Conservation (phyloP, 2,329 filamentous ascomycete species). For the Trichoderma lentiforme region DNA sequence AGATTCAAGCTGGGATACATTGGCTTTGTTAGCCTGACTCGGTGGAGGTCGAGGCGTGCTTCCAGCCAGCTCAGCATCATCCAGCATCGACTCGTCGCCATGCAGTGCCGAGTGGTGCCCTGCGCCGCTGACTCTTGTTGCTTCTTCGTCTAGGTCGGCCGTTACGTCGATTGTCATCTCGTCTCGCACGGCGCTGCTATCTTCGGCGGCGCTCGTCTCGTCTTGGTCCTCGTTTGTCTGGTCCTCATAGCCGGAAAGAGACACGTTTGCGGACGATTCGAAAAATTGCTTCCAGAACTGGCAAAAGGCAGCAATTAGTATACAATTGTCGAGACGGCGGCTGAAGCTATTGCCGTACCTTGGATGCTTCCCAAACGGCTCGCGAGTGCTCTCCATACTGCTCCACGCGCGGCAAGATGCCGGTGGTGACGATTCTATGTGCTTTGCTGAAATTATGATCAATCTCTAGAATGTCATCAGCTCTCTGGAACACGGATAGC, state of each 20-base stretch:
- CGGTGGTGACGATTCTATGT: slow-evolving; percentile 91
- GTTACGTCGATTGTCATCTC: slow-evolving; percentile 52
- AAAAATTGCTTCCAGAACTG: slow-evolving; percentile 99
- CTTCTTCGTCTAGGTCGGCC: slow-evolving; percentile 38
- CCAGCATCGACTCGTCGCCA: slow-evolving; percentile 64
- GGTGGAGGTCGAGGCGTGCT: slow-evolving; percentile 64
- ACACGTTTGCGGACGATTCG: slow-evolving; percentile 95
- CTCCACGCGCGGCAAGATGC: slow-evolving; percentile 88
- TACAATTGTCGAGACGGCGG: too few species aligned
- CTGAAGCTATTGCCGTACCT: slow-evolving; percentile 50
- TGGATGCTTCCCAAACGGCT: slow-evolving; percentile 94
- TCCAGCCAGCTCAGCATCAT: slow-evolving; percentile 59
- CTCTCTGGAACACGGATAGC: background rate
- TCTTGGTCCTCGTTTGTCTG: slow-evolving; percentile 57
- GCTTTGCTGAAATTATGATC: slow-evolving; percentile 97
- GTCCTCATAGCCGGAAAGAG: slow-evolving; percentile 91
- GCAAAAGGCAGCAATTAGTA: background rate
- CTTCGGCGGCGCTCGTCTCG: slow-evolving; percentile 49
- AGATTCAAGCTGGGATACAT: slow-evolving; percentile 66
- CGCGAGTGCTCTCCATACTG: slow-evolving; percentile 92
- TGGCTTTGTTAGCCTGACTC: slow-evolving; percentile 47
- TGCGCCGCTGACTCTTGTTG: slow-evolving; percentile 32
- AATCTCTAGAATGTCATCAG: slow-evolving; percentile 63
- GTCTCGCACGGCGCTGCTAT: slow-evolving; percentile 55
- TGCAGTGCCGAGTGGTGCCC: slow-evolving; percentile 36